Evolutionary conservation across 805 yeast species (phyloP).

Genomic region (Metschnikowia vanudenii): DNA sequence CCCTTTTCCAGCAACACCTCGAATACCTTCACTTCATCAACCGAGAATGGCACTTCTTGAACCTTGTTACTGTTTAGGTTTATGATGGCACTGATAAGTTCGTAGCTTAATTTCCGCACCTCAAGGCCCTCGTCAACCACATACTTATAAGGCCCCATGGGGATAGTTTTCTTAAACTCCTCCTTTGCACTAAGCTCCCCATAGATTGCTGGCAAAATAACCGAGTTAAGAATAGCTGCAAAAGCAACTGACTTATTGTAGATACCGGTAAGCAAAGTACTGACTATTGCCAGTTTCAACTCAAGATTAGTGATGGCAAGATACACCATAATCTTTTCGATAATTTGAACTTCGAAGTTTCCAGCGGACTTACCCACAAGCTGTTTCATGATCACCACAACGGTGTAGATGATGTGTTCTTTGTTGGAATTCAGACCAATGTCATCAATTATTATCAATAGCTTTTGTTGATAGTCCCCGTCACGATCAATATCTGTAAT

Average conservation of each 20-base stretch:
- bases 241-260: conserved; percentile 53
- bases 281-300: conserved; percentile 59
- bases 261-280: conserved; percentile 57
- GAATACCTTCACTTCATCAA: conserved; percentile 35
- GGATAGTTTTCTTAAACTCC: conserved; percentile 60
- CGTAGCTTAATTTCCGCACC: conserved; percentile 69
- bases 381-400: conserved; percentile 35
- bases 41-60: conserved; percentile 19
- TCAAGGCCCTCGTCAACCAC: conserved; percentile 76
- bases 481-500: conserved; percentile 21
- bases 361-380: conserved; percentile 18
- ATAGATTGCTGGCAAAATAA: conserved; percentile 50
- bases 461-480: conserved; percentile 18
- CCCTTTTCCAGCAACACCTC: conserved; percentile 48
- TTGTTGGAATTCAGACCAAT: conserved; percentile 8
- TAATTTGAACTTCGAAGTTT: conserved; percentile 12
- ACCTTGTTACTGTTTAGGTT: conserved; percentile 23
- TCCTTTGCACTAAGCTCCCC: conserved; percentile 54
- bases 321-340: conserved; percentile 19
- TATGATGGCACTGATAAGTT: conserved; percentile 57
- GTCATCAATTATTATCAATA: conserved; percentile 15
- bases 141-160: conserved; percentile 87
- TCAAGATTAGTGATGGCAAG: conserved; percentile 40
- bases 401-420: conserved; percentile 26
- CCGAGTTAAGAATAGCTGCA: conserved; percentile 41